These are phyloP conservation scores for Psilocybe cyanescens DNA, from an alignment of 768 basidiomycete genomes.

Conservation along the genomic window DNA sequence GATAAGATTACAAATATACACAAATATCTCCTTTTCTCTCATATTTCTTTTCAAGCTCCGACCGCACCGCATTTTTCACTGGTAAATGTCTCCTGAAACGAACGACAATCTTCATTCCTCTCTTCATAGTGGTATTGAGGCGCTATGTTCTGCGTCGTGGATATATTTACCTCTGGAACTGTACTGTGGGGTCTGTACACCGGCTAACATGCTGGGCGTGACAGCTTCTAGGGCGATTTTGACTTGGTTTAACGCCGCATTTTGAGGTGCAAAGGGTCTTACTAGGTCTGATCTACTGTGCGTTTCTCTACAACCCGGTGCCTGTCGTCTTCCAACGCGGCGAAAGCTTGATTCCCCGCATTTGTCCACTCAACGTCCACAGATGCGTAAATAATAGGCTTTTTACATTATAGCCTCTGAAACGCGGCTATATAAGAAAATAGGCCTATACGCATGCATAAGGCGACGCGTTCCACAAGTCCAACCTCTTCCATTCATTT, in stretches of 20 bases:
- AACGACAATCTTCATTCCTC: too few relatives aligned
- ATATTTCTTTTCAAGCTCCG: background rate
- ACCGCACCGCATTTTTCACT: background rate
- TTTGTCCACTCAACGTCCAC: background rate
- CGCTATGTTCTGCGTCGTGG: too few relatives aligned
- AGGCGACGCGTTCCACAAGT: background rate
- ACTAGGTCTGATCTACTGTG: background rate
- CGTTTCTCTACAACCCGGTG: background rate
- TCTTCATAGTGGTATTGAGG: too few relatives aligned
- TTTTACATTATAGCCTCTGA: background rate
- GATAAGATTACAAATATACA: background rate
- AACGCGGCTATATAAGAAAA: background rate
- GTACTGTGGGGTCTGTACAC: too few relatives aligned
- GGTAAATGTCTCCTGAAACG: background rate
- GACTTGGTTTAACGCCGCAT: background rate
- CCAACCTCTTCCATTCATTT: background rate
- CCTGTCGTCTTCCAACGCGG: background rate
- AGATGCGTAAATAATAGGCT: background rate
- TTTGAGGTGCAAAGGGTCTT: background rate
- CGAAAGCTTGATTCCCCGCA: background rate
- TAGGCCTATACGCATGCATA: background rate
- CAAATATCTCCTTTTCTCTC: background rate
- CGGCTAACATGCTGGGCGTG: too few relatives aligned
- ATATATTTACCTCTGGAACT: too few relatives aligned
- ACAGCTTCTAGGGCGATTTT: background rate